These are phyloP conservation scores for Kodamaea kaohsiungensis DNA, from an alignment of 805 yeast species.

Conservation along the genomic window DNA sequence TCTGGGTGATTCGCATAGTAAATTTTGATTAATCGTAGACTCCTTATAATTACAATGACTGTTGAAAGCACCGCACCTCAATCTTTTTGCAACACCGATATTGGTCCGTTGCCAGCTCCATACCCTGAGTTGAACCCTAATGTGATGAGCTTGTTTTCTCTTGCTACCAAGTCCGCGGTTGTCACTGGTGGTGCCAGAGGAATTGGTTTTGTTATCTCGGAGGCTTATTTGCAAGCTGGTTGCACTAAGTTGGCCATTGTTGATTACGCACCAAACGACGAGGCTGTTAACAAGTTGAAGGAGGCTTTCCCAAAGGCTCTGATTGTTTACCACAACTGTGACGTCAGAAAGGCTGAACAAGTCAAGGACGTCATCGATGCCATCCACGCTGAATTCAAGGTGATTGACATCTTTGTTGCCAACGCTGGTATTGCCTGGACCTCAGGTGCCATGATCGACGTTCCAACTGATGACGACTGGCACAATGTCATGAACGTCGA, in stretches of 20 bases:
- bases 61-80: conserved; percentile 18
- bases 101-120: conserved; percentile 41
- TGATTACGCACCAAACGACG: conserved; percentile 37
- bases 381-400: conserved; percentile 34
- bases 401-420: conserved; percentile 46
- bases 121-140: conserved; percentile 29
- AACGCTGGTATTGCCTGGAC: conserved; percentile 53
- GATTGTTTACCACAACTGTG: conserved; percentile 36
- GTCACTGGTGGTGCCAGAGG: conserved; percentile 43
- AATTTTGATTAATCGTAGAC: background rate
- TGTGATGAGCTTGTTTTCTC: conserved; percentile 30
- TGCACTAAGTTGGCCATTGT: conserved; percentile 38
- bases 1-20: background rate
- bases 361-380: conserved; percentile 34
- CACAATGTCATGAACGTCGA: conserved; percentile 71
- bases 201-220: conserved; percentile 37
- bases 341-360: conserved; percentile 40
- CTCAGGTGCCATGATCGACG: conserved; percentile 41
- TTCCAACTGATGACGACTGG: conserved; percentile 61
- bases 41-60: conserved; percentile 22
- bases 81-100: conserved; percentile 33
- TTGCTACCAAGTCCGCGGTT: conserved; percentile 34
- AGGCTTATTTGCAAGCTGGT: conserved; percentile 41
- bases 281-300: conserved; percentile 26
- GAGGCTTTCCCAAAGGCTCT: conserved; percentile 32